Conservation (phyloP, 345 rosid species). For the Populus euphratica region DNA sequence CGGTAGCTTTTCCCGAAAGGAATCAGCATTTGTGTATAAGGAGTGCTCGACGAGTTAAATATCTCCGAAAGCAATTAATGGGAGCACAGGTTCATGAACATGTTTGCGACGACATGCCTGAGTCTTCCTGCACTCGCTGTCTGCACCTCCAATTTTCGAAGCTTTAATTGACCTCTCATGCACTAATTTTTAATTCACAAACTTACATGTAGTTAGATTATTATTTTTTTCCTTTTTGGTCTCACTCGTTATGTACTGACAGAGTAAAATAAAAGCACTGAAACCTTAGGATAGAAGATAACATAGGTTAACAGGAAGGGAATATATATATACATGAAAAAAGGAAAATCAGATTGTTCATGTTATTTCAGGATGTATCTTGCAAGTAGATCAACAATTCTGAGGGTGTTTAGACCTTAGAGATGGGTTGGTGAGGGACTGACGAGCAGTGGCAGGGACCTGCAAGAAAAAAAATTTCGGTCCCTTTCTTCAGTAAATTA, state of each 20-base stretch:
- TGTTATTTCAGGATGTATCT: not conserved
- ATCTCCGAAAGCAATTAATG: not conserved
- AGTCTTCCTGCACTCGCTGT: not conserved
- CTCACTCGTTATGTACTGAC: not conserved
- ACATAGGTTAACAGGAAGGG: not conserved
- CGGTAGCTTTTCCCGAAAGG: not conserved
- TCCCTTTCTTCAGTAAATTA: too few species aligned
- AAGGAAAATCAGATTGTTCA: not conserved
- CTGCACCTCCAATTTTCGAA: not conserved
- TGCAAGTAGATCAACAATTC: not conserved
- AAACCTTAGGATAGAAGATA: slow-evolving; percentile 3
- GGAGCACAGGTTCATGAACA: not conserved
- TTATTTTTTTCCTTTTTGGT: not conserved
- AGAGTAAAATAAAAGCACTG: not conserved
- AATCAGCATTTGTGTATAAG: too few species aligned
- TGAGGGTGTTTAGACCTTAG: not conserved
- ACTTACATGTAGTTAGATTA: not conserved
- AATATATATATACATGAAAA: not conserved
- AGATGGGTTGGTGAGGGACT: not conserved
- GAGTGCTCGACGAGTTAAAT: not conserved
- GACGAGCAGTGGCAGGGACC: not conserved
- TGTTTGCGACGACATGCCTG: not conserved
- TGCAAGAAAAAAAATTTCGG: too few species aligned
- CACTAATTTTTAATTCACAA: not conserved
- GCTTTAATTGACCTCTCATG: not conserved